Base-by-base conservation (phyloP, 345 rosid genomes). In the Corymbia maculata region DNA sequence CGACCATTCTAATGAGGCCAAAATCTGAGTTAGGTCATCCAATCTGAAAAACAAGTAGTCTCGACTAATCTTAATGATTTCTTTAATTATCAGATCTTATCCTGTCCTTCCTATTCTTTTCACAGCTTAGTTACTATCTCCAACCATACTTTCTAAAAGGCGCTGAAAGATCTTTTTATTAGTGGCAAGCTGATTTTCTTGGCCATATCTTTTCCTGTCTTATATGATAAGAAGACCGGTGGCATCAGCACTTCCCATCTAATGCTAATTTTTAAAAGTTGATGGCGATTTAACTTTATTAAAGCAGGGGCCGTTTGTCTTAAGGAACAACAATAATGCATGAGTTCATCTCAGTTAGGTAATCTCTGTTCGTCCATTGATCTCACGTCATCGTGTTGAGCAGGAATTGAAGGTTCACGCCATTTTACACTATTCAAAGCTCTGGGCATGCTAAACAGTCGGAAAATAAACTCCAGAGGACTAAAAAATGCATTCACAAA, bases 261-360 rank as follows among this genome's bases (percentile, higher is more conserved):
- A 26, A 79, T 11, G 85, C 55, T 61, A 86, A 91, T 51, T 89
- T 64, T 87, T 89, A 91, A 85, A 86, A 86, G 86, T 87, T 91
- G 93, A 92, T 70, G 32, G 87, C 68, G 94, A 94, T 91, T 92
- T 88, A 89, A 87, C 88, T 92, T 88, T 90, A 89, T 92, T 88
- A 89, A 91, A 88, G 88, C 90, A 87, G 51, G 51, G 86, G 85
- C 84, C 42, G 86, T 80, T 82, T 90, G 70, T 89, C 89, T 86
- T 90, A 89, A 89, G 88, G 61, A 87, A 90, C 89, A 89, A 42
- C 80, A 61, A 22, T 47, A 88, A 85, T 86, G 91, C 90, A 87
- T 52, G 89, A 17, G 15, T 90, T 86, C 88, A 86, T 87, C 84
- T 75, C 68, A 88, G 88, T 89, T 89, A 51, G 92, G 87, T 88